Evolutionary conservation across 2,329 filamentous ascomycete genomes (phyloP), one percentile per base, ranked within the genome.

Genomic region (Sporothrix brunneoviolacea): DNA sequence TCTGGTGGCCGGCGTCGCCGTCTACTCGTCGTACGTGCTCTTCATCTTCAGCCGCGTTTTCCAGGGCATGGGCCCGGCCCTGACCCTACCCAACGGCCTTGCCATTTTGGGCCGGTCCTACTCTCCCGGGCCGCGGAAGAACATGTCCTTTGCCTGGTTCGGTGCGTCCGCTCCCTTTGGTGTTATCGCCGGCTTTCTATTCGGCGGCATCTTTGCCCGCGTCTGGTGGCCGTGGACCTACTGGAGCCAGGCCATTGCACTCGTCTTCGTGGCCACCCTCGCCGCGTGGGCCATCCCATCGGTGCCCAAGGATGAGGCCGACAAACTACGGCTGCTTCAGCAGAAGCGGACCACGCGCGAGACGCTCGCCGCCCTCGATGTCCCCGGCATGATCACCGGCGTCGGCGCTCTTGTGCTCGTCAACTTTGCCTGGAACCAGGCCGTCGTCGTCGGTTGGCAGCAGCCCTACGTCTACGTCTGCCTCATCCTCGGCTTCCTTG

Each of bases 31-130:
- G 30, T 75, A 82, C 52, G 64, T 69, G 2, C 63, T 77, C 12
- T 79, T 79, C 57, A 68, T 76, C 52, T 65, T 74, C 32, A 68
- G 70, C n/a, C 70, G 79, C 6, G 76, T 73, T 0, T 61, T 82
- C 3, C 79, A 83, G 54, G 79, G 80, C 0, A 72, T 83, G 19
- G 84, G 83, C 0, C 79, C 80, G 0, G 80, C 82, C 0, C 68
- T 86, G 27, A 66, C 75, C 13, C 66, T 86, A 18, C 83, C 83
- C 0, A 87, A 84, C 54, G 80, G 71, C 0, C 64, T 86, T 15
- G 82, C 81, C 3, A 69, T 87, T 7, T 63, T 86, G 0, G 82
- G 80, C 2, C 68, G 69, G 0, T 71, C 74, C 0, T 85, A 83
- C 55, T 65, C 70, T 0, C 76, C 76, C 0, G 80, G 81, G 0